These are phyloP conservation scores for Golubevia sp. DNA, from an alignment of 1,284 basidiomycete genomes.

Conservation along the genomic window DNA sequence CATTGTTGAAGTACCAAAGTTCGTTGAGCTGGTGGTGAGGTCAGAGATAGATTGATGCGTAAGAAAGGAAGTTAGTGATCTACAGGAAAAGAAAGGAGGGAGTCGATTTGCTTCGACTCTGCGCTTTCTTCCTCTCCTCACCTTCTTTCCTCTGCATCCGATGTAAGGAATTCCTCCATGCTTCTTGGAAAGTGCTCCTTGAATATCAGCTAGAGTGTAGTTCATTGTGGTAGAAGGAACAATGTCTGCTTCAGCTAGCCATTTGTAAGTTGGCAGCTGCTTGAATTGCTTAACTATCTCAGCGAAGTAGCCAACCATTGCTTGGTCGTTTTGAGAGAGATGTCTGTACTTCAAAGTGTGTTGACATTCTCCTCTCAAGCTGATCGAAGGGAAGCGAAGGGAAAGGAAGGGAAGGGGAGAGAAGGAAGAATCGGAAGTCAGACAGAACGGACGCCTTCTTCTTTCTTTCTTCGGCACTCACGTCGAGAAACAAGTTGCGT, in stretches of 20 bases:
- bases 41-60: no score
- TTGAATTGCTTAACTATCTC: constrained; percentile 40
- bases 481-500: constrained; percentile 44
- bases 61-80: no score
- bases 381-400: no score
- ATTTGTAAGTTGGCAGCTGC: constrained; percentile 29
- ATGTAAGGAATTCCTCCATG: constrained; percentile 34
- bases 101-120: no score
- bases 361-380: neutral
- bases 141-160: constrained; percentile 36
- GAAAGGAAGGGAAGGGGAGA: neutral
- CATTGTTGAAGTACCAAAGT: constrained; percentile 35
- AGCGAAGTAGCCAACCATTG: constrained; percentile 42
- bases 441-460: neutral
- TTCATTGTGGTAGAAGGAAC: constrained; percentile 20
- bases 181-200: constrained; percentile 15
- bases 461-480: no score
- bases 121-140: neutral
- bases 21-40: constrained; percentile 16
- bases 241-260: constrained; percentile 29
- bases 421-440: no score
- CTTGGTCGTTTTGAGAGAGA: constrained; percentile 21
- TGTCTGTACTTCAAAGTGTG: constrained; percentile 6
- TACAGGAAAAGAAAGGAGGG: no score
- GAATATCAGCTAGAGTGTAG: constrained; percentile 24